Evolutionary conservation across 2,329 filamentous ascomycete species (phyloP).

Genomic region (Trichoderma sp.): DNA sequence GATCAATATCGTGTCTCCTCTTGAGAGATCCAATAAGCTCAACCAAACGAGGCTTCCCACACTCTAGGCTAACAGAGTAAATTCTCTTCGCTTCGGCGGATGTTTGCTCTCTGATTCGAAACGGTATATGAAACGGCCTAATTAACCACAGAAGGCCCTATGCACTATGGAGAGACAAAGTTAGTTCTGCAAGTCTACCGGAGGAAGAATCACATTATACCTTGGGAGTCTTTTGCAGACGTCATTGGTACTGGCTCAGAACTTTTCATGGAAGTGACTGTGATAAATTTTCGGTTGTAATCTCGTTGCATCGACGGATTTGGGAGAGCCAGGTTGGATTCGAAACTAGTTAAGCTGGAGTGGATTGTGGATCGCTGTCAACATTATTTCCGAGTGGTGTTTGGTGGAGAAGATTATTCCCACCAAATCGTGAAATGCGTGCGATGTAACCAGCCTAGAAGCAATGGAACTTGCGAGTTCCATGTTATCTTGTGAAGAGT

Average conservation of each 20-base stretch:
- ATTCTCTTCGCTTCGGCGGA: not conserved
- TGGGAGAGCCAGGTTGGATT: not conserved
- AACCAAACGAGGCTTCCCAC: not conserved
- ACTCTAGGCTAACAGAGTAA: not conserved
- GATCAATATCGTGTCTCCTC: not conserved
- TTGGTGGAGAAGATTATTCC: not conserved
- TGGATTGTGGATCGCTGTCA: not conserved
- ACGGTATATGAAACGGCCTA: not conserved
- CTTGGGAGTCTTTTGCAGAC: not conserved
- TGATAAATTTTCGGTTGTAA: not conserved
- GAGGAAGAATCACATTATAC: not conserved
- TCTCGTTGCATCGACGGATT: not conserved
- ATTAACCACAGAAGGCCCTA: not conserved
- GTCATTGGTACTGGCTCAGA: not conserved
- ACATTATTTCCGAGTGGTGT: not conserved
- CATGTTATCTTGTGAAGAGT: not conserved
- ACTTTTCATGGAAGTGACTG: not conserved
- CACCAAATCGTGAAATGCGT: not conserved
- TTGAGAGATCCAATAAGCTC: not conserved
- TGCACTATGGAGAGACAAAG: not conserved
- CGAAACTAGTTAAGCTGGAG: not conserved
- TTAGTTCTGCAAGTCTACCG: not conserved
- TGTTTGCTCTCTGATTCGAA: not conserved
- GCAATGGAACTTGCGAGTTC: not conserved
- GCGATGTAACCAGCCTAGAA: not conserved